These are phyloP conservation scores for Blastobotrys arbuscula DNA, from an alignment of 1,139 yeast genomes.

Conservation along the genomic window DNA sequence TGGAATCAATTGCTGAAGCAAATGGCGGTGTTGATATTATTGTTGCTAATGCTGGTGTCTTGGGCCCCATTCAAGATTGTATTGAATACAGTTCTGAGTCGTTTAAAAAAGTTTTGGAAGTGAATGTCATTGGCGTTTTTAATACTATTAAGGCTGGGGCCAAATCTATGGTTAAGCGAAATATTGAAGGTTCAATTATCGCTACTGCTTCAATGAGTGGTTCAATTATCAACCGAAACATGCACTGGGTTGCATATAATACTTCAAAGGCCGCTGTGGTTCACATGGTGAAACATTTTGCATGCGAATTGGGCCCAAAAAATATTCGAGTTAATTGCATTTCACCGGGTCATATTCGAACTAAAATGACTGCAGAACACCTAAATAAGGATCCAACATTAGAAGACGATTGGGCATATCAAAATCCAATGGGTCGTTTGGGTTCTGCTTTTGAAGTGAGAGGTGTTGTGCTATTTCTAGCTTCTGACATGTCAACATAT, in stretches of 20 bases:
- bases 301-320: slow-evolving; percentile 79
- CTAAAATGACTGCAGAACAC: slow-evolving; percentile 41
- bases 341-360: slow-evolving; percentile 73
- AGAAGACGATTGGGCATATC: slow-evolving; percentile 31
- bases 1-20: slow-evolving; percentile 56
- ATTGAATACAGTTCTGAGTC: slow-evolving; percentile 34
- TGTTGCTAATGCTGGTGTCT: slow-evolving; percentile 56
- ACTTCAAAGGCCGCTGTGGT: slow-evolving; percentile 78
- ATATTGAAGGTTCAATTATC: slow-evolving; percentile 53
- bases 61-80: slow-evolving; percentile 4
- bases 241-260: slow-evolving; percentile 75
- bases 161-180: slow-evolving; percentile 48
- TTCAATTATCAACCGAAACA: slow-evolving; percentile 72
- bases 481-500: slow-evolving; percentile 64
- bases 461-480: slow-evolving; percentile 69
- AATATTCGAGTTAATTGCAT: slow-evolving; percentile 65
- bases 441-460: slow-evolving; percentile 49
- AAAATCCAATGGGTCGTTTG: slow-evolving; percentile 29
- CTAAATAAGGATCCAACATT: slow-evolving; percentile 27
- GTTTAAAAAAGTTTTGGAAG: slow-evolving; percentile 68
- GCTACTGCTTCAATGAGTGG: slow-evolving; percentile 84
- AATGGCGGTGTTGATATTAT: slow-evolving; percentile 56
- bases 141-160: slow-evolving; percentile 64
- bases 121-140: slow-evolving; percentile 73
- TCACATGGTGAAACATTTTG: slow-evolving; percentile 66